Conservation (phyloP, 176 grass and related monocot genomes). For the Alloteropsis semialata region DNA sequence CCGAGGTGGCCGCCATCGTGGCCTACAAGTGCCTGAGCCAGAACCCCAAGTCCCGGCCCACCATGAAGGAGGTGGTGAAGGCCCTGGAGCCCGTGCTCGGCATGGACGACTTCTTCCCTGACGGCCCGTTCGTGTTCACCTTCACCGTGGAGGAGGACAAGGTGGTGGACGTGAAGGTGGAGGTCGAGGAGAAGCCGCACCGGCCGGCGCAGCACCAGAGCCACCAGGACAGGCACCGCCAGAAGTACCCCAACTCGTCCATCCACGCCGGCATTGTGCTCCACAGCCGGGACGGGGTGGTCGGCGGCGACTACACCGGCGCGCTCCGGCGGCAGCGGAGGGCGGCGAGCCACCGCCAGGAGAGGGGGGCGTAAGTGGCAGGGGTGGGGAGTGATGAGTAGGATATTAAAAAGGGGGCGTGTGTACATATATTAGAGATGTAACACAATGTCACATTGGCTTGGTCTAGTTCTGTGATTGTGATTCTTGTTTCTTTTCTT, state of each 20-base stretch:
- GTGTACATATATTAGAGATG: conserved; percentile 40
- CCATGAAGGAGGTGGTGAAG: conserved; percentile 66
- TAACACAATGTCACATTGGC: conserved; percentile 40
- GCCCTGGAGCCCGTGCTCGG: conserved; percentile 62
- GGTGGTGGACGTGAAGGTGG: conserved; percentile 38
- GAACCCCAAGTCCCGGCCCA: conserved; percentile 72
- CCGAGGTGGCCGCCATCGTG: conserved; percentile 63
- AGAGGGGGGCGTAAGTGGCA: conserved; percentile 43
- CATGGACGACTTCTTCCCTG: conserved; percentile 56
- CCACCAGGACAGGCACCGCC: conserved; percentile 60
- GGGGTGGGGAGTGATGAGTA: not conserved
- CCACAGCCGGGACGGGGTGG: conserved; percentile 17
- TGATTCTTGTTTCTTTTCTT: conserved; percentile 28
- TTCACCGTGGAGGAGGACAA: conserved; percentile 56
- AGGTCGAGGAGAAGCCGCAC: conserved; percentile 25
- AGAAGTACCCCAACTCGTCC: conserved; percentile 66
- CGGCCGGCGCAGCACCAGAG: conserved; percentile 22
- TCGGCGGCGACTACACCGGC: conserved; percentile 27
- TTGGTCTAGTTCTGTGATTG: conserved; percentile 12
- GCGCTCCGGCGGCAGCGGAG: conserved; percentile 29
- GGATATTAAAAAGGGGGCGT: not conserved
- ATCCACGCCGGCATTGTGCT: conserved; percentile 63
- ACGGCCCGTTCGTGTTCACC: conserved; percentile 69
- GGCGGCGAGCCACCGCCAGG: conserved; percentile 36
- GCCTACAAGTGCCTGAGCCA: conserved; percentile 86